phyloP scores from a whole-genome alignment of 228 moss, liverwort and hornwort species.

The Sphagnum magellanicum region DNA sequence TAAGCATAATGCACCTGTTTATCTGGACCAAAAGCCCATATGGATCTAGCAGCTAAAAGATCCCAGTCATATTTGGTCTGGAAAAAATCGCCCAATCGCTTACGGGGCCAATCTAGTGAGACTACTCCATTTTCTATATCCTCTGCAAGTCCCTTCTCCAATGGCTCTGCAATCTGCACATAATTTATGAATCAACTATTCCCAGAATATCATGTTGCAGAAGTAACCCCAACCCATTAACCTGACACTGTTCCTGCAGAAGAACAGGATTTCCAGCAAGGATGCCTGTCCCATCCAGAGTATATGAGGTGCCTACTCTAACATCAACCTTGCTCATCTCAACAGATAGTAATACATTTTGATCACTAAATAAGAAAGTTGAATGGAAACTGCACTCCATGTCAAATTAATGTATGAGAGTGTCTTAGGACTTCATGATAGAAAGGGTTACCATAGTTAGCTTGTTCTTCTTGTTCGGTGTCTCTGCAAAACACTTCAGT shows the following conservation, averaged over 20 bases:
- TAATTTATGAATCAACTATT: background rate
- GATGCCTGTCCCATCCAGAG: too few species aligned
- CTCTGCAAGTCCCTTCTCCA: conserved; percentile 96
- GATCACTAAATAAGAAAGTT: background rate
- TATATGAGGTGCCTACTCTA: too few species aligned
- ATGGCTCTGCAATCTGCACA: conserved; percentile 90
- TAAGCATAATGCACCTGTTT: conserved; percentile 50
- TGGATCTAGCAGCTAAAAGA: conserved; percentile 95
- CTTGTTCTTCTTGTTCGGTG: conserved; percentile 98
- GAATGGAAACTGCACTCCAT: too few species aligned
- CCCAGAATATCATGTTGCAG: background rate
- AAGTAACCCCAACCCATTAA: too few species aligned
- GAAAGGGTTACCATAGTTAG: conserved; percentile 72
- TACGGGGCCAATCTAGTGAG: conserved; percentile 92
- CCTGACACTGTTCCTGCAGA: too few species aligned
- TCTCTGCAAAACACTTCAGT: conserved; percentile 98
- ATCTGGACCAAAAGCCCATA: conserved; percentile 99
- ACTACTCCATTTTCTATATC: conserved; percentile 95
- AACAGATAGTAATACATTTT: background rate
- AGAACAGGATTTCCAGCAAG: too few species aligned
- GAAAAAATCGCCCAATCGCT: conserved; percentile 88
- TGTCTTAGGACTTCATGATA: too few species aligned
- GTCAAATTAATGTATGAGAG: too few species aligned
- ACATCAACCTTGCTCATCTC: background rate
- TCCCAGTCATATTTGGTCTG: conserved; percentile 98